Evolutionary conservation across 2,329 filamentous ascomycete species (phyloP).

Genomic region (Massarina eburnea): DNA sequence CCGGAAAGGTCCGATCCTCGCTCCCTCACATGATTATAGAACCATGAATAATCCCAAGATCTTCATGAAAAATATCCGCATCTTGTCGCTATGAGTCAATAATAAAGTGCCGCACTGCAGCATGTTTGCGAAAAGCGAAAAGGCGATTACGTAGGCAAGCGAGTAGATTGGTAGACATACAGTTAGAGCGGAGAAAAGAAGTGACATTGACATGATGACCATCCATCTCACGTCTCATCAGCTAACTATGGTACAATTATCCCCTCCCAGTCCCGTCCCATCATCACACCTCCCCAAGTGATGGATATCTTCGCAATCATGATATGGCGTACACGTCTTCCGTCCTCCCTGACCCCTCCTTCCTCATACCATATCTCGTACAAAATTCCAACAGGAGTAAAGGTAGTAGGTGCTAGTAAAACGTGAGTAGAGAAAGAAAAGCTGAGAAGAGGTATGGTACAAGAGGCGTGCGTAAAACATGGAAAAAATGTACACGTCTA

Average conservation of each 20-base stretch:
- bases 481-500: conserved; percentile 39
- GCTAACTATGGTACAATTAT: conserved; percentile 15
- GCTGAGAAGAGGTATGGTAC: conserved; percentile 38
- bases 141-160: too few species aligned
- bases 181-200: conserved; percentile 28
- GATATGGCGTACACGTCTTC: conserved; percentile 7
- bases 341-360: neutral
- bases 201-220: conserved; percentile 31
- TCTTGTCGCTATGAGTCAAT: too few species aligned
- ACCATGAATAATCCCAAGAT: too few species aligned
- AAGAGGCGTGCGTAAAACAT: conserved; percentile 28
- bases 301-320: conserved; percentile 3
- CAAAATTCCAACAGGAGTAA: conserved; percentile 16
- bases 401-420: conserved; percentile 32
- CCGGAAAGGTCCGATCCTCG: too few species aligned
- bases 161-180: too few species aligned
- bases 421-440: conserved; percentile 34
- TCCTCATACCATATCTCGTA: conserved; percentile 10
- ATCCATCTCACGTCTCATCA: conserved; percentile 30
- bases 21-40: too few species aligned
- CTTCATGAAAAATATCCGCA: too few species aligned
- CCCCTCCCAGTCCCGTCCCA: neutral
- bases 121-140: neutral
- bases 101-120: too few species aligned
- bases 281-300: conserved; percentile 3